These are phyloP conservation scores for Rhododendron henanense DNA, from an alignment of 148 eudicot species.

Conservation along the genomic window DNA sequence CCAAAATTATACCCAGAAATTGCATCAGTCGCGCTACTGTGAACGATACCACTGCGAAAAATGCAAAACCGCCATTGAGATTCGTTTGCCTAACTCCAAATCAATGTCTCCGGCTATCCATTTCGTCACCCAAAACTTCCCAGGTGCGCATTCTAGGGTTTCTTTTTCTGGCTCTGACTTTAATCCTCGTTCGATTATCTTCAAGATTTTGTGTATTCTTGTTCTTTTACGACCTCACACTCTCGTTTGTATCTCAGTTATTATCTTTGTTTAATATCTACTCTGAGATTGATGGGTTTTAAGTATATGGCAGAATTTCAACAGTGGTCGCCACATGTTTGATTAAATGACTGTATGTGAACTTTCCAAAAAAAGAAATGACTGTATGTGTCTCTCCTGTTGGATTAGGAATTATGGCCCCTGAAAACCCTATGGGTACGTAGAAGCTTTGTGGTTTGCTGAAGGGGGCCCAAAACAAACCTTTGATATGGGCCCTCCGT, in stretches of 20 bases:
- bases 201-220: neutral
- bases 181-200: neutral
- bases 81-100: neutral
- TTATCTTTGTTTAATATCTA: neutral
- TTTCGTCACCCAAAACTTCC: constrained; percentile 32
- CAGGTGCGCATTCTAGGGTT: constrained; percentile 33
- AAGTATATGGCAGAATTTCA: neutral
- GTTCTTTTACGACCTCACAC: neutral
- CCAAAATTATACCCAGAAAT: neutral
- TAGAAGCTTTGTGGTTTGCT: neutral
- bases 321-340: constrained; percentile 16
- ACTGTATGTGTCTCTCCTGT: neutral
- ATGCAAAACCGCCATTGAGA: constrained; percentile 30
- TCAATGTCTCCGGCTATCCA: constrained; percentile 57
- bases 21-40: neutral
- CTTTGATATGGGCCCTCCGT: neutral
- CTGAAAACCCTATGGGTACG: neutral
- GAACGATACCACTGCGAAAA: constrained; percentile 21
- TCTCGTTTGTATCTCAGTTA: neutral
- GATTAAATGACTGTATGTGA: constrained; percentile 15
- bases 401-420: neutral
- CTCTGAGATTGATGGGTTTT: neutral
- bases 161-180: neutral
- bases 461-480: neutral
- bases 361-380: constrained; percentile 5